phyloP scores from a whole-genome alignment of 352 stramenopile species.

The Pythium aquatile region DNA sequence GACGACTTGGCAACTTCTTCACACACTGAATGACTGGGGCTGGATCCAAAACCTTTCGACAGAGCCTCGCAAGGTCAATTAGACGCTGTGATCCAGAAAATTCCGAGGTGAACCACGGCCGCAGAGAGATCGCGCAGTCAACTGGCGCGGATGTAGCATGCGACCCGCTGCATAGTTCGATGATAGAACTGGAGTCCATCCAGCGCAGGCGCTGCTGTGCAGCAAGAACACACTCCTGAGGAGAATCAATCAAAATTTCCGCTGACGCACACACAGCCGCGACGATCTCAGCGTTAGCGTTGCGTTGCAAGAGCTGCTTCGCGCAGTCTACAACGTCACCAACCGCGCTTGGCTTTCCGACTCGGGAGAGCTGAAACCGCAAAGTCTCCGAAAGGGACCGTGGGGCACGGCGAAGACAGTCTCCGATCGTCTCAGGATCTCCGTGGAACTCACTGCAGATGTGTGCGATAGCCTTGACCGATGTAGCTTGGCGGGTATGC shows the following conservation, averaged over 20 bases:
- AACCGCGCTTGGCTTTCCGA: neutral
- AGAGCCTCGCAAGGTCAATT: slow-evolving; percentile 20
- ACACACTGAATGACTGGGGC: slow-evolving; percentile 9
- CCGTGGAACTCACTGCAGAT: slow-evolving; percentile 20
- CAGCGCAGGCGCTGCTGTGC: slow-evolving; percentile 43
- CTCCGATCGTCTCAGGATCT: slow-evolving; percentile 11
- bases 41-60: slow-evolving; percentile 2
- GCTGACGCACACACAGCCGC: slow-evolving; percentile 34
- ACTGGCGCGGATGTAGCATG: slow-evolving; percentile 26
- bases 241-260: slow-evolving; percentile 1
- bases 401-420: slow-evolving; percentile 10
- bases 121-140: slow-evolving; percentile 33
- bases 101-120: slow-evolving; percentile 19
- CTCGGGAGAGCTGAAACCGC: slow-evolving; percentile 7
- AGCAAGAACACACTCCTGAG: slow-evolving; percentile 44
- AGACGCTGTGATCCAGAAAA: slow-evolving; percentile 10
- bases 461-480: slow-evolving; percentile 1
- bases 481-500: neutral
- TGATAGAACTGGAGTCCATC: slow-evolving; percentile 38
- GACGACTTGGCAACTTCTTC: slow-evolving; percentile 15
- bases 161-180: slow-evolving; percentile 35
- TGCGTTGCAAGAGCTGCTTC: slow-evolving; percentile 23
- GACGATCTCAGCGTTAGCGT: slow-evolving; percentile 18
- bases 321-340: slow-evolving; percentile 19
- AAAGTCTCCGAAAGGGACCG: slow-evolving; percentile 8